These are phyloP conservation scores for Triticum dicoccoides DNA, from an alignment of 176 grass and related monocot genomes.

Conservation along the genomic window DNA sequence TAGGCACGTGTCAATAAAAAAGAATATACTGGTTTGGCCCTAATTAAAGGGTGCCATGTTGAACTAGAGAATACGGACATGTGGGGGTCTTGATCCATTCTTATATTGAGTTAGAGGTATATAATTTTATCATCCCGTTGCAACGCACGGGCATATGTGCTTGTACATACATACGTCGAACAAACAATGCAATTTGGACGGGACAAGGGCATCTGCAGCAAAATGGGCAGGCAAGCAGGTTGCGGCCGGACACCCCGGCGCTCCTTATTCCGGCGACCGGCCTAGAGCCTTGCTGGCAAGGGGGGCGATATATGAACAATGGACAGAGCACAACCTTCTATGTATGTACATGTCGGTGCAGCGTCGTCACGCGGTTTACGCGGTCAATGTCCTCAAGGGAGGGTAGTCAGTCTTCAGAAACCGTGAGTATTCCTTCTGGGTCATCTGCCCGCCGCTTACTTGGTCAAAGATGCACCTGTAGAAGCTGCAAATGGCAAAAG, in stretches of 20 bases:
- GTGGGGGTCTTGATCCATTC: no score
- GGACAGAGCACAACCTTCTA: conserved; percentile 36
- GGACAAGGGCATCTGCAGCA: neutral
- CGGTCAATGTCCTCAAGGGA: neutral
- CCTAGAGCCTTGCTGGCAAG: conserved; percentile 28
- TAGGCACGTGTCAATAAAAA: no score
- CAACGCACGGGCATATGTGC: no score
- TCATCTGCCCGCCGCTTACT: conserved; percentile 82
- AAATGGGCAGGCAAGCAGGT: neutral
- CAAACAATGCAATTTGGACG: conserved; percentile 2
- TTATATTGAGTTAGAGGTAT: no score
- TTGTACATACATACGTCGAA: neutral
- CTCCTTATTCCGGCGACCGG: conserved; percentile 39
- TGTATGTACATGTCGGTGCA: conserved; percentile 32
- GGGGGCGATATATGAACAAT: conserved; percentile 34
- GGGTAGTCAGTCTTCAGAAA: conserved; percentile 50
- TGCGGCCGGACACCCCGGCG: neutral
- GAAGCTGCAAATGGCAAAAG: conserved; percentile 56
- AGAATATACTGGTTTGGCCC: no score
- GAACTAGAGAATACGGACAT: no score
- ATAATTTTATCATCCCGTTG: no score
- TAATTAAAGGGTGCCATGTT: no score
- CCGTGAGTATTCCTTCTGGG: conserved; percentile 60
- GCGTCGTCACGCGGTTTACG: neutral
- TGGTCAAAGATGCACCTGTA: conserved; percentile 81